Percentiles rank a stretch among this genome's conserved stretches.
These are phyloP conservation scores for Orobanche coerulescens DNA, from an alignment of 257 asterid genomes.

Conservation along the genomic window DNA sequence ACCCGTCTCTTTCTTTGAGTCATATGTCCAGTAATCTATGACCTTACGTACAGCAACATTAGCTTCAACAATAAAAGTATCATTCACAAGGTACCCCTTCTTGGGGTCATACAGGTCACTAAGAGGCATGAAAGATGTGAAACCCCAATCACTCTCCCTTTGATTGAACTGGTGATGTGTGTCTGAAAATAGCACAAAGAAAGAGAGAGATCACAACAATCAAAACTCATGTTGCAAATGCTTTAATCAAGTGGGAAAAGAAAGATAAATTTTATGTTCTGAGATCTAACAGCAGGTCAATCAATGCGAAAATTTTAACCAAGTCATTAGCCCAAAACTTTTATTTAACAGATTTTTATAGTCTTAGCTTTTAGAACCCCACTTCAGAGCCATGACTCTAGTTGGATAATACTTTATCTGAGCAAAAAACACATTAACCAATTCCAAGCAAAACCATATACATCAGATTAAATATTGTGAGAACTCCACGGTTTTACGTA, in stretches of 20 bases:
- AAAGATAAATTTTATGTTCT: neutral
- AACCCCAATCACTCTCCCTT: conserved; percentile 76
- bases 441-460: neutral
- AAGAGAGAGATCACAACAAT: neutral
- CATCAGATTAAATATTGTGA: neutral
- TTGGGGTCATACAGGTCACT: conserved; percentile 59
- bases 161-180: conserved; percentile 64
- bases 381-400: neutral
- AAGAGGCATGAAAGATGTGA: conserved; percentile 68
- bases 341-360: neutral
- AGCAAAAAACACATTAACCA: conserved; percentile 1
- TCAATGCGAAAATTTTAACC: conserved; percentile 6
- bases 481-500: neutral
- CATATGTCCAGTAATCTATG: conserved; percentile 56
- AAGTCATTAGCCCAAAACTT: conserved; percentile 4
- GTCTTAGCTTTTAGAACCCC: conserved; percentile 6
- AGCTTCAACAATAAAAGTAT: conserved; percentile 52
- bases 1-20: conserved; percentile 70
- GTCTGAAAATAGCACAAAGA: conserved; percentile 33
- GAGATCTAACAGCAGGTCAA: conserved; percentile 11
- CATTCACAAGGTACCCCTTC: conserved; percentile 54
- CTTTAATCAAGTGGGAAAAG: neutral
- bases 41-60: conserved; percentile 62
- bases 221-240: conserved; percentile 15
- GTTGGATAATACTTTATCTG: neutral